Base-by-base conservation (phyloP, 202 grass and related monocot genomes). In the Musa balbisiana region DNA sequence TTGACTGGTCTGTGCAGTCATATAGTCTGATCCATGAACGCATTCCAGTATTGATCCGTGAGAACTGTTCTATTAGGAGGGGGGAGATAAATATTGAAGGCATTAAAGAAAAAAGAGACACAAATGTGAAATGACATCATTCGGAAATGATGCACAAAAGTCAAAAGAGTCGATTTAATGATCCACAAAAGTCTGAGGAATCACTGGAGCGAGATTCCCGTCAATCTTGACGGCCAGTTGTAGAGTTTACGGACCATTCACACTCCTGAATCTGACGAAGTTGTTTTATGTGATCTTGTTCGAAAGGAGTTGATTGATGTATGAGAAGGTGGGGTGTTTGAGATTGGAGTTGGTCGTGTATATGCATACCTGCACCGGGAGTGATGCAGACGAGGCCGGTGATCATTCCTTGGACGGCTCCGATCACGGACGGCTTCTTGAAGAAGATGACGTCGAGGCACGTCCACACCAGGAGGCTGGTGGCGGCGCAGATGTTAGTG, bases 371-470 rank as follows among this genome's bases (percentile, higher is more conserved):
- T 73, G 90, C 93, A 56, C 86, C 93, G 15, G 93, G 93, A 3
- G 93, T 97, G 86, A 97, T 93, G 88, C 90, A 93, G 21, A 97
- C 93, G 67, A 97, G 93, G 13, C 90, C 88, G 16, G 93, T 97
- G 72, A 97, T 97, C 93, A 97, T 93, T 76, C 93, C 93, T 81
- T 97, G 90, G 49, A 97, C 93, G 22, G 90, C 90, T 17, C 93
- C 90, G 86, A 97, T 97, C 53, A 93, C 93, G 50, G 93, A 97
- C 2, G 90, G 93, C 74, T 97, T 97, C 87, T 93, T 87, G 88
- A 97, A 97, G 90, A 89, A 97, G 69, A 87, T 87, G 80, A 97
- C 93, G 55, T 91, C 93, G 69, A 97, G 90, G 86, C 88, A 91
- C 10, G 93, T 97, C 93, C 93, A 93, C 10, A 97, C 93, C 1